Base-by-base conservation (phyloP, 257 asterid species). In the Solanum pimpinellifolium region DNA sequence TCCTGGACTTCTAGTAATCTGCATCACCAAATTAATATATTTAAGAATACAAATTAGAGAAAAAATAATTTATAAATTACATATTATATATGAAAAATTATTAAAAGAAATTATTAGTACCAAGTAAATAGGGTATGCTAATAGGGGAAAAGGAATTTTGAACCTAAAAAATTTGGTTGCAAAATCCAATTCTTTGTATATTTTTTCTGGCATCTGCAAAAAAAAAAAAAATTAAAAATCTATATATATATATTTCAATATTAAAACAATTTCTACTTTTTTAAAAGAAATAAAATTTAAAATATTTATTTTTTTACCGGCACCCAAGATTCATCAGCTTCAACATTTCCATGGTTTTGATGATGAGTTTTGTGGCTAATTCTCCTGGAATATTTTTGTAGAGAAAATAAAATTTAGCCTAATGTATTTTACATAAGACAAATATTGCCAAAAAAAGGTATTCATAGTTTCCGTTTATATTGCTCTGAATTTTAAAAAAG, bases 1-100 rank as follows among this genome's bases (percentile, higher is more conserved):
- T 20, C 99, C 99, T 4, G 99, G 98, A 85, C 96, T 94, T 89
- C 98, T 92, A 15, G 85, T 89, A 95, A 97, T 92, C 99, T 96
- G 92, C 31, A 77, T 15, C 13, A 1, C 6, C 2, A 39, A 12
- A 44, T 20, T 13, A 44, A 10, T 37, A 27, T 13, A 68, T 25
- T n/a, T 65, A 62, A 11, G 14, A 47, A 9, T 11, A 41, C 3
- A 12, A 7, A 7, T 2, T 21, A 37, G 3, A 31, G 11, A 33
- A 83, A 15, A 44, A 68, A 6, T 6, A 25, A 78, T 7, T 4
- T 3, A 1, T 23, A 33, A 37, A 27, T 37, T 39, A 7, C 6
- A 44, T 33, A 3, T 9, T 6, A 29, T 5, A 3, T n/a, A 41
- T 7, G 4, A 4, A 11, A 44, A 20, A 33, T 2, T 3, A 39